Base-by-base conservation (phyloP, 345 rosid species). In the Salix arbutifolia region DNA sequence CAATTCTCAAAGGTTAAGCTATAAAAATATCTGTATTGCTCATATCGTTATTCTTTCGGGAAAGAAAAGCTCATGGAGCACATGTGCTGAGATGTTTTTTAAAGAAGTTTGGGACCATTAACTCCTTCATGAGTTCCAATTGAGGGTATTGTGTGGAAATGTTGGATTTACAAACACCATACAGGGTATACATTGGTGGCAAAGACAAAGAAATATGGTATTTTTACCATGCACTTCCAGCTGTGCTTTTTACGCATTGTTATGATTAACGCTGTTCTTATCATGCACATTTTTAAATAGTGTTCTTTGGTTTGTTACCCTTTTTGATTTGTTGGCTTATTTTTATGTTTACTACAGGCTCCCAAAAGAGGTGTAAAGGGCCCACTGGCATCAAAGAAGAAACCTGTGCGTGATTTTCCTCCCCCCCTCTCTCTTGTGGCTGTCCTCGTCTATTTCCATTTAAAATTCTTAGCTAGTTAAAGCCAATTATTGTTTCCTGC, bases 341-440 rank as follows among this genome's bases (percentile, higher is more conserved):
- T 19, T 2, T 4, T 35, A 40, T 73, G 14, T 33, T 56, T 16
- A 16, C 16, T 58, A 38, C 67, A 78, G 81, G 73, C 81, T 28
- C 81, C 81, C n/a, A 78, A 72, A 78, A 56, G 67, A 72, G 81
- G 65, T 21, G 81, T 67, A 12, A 78, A 66, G 76, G 46, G 52
- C 71, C 61, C 81, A 6, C 26, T 44, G n/a, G 65, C 65, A 23
- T 46, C 81, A 42, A 78, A 78, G 72, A 78, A 78, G 72, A 78
- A 78, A 67, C 76, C 81, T 26, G 81, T 78, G 30, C 56, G 81
- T 46, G 50, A 44, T 44, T 2, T 69, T 23, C 17, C 10, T 48
- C 10, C 14, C 26, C 16, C n/a, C 4, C 21, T 70, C 23, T 16
- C 2, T 21, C 14, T 9, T 0, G 12, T 56, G 62, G 4, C 9